A percentile compares a stretch with the other conserved stretches of the same genome.
Evolutionary conservation across 768 basidiomycete species (phyloP).

Genomic region (Termitomyces sp.): DNA sequence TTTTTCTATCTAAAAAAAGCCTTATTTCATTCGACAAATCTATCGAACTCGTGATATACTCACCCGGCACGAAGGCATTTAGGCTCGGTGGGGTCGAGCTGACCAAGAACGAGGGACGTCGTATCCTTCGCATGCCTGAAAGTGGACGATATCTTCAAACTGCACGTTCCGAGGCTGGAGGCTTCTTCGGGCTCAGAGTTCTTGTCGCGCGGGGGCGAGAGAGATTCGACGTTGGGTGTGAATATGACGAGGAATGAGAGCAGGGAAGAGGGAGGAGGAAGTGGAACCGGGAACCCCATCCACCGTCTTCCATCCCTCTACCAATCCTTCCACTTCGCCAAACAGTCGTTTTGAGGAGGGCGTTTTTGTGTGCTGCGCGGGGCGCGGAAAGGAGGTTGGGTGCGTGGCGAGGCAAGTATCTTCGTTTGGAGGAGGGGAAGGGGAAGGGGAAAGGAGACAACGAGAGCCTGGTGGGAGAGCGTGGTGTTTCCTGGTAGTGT

Average conservation of each 20-base stretch:
- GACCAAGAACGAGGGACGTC: constrained; percentile 3
- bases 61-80: background rate
- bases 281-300: background rate
- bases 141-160: constrained; percentile 47
- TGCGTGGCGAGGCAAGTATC: constrained; percentile 60
- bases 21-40: background rate
- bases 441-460: background rate
- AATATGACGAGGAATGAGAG: no score
- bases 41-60: background rate
- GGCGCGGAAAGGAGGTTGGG: constrained; percentile 51
- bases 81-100: background rate
- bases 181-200: constrained; percentile 24
- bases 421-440: constrained; percentile 18
- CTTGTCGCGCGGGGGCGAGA: no score
- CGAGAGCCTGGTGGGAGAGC: constrained; percentile 18
- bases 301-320: constrained; percentile 26
- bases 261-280: no score
- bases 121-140: constrained; percentile 45
- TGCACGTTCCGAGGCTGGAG: constrained; percentile 32
- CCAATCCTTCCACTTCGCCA: constrained; percentile 52
- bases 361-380: constrained; percentile 49
- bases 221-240: no score
- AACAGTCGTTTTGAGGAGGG: constrained; percentile 59
- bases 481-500: no score
- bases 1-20: no score